These are phyloP conservation scores for Mallotus japonicus DNA, from an alignment of 441 rosid genomes.

Conservation along the genomic window DNA sequence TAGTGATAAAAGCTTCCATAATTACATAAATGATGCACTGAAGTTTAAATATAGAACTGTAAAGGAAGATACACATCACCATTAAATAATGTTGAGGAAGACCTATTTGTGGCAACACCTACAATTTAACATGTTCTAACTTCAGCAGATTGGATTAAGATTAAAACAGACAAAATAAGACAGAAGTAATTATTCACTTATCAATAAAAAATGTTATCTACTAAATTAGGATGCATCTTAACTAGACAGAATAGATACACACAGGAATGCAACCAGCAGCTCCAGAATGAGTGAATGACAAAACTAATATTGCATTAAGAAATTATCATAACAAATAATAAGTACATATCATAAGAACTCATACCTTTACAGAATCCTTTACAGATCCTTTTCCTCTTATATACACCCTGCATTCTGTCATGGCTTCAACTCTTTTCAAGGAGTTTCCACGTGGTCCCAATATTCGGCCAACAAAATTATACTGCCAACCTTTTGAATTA, in stretches of 20 bases:
- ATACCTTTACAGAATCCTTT: slow-evolving; percentile 85
- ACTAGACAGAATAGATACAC: slow-evolving; percentile 1
- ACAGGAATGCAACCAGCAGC: slow-evolving; percentile 2
- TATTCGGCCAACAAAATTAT: slow-evolving; percentile 90
- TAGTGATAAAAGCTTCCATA: slow-evolving; percentile 17
- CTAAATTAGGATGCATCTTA: slow-evolving; percentile 6
- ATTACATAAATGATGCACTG: background rate
- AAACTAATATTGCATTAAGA: slow-evolving; percentile 13
- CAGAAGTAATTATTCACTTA: background rate
- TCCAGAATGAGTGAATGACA: background rate
- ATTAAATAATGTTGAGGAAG: slow-evolving; percentile 24
- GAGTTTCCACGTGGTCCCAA: slow-evolving; percentile 98
- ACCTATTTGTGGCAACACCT: slow-evolving; percentile 31
- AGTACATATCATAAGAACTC: background rate
- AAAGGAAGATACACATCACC: slow-evolving; percentile 30
- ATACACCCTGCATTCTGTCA: slow-evolving; percentile 82
- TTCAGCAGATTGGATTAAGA: slow-evolving; percentile 22
- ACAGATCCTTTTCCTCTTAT: slow-evolving; percentile 94
- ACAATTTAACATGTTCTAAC: slow-evolving; percentile 29
- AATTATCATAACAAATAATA: background rate
- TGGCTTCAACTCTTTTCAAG: slow-evolving; percentile 83
- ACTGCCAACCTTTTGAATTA: slow-evolving; percentile 49
- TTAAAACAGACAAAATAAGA: background rate
- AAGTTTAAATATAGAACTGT: slow-evolving; percentile 15
- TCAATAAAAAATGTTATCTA: background rate